Base-by-base conservation (phyloP, 2,329 filamentous ascomycete species). In the Phaeosphaeriaceae sp. region DNA sequence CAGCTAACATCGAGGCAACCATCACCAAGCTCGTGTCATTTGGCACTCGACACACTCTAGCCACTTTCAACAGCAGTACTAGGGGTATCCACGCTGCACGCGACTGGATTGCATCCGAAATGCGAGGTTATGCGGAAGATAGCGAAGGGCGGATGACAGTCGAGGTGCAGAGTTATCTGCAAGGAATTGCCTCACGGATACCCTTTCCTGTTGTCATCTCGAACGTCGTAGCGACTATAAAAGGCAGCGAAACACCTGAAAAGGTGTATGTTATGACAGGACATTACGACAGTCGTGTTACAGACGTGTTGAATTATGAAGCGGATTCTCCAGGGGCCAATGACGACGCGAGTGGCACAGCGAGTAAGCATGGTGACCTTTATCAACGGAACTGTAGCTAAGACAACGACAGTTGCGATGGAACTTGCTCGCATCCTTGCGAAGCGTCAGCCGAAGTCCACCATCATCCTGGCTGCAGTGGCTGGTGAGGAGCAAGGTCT, bases 401-500 rank as follows among this genome's bases (percentile, higher is more conserved):
- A n/a, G 15, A 53, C n/a, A 1, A 19, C 1, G 19, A 2, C 22
- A 71, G 78, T 87, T 21, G 80, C 82, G 0, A 79, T 87, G 66
- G 85, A 88, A 71, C 77, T 87, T 42, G 84, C 84, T 2, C 79
- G 85, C 11, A 76, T 86, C 45, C 76, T 84, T 57, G 80, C 85
- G 0, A 81, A 76, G 46, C 77, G 76, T 11, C 70, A 78, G 36
- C 84, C 82, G 0, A 78, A 78, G 54, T 81, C 84, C 0, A 86
- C 84, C 1, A 83, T 87, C 60, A 82, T 85, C 47, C 85, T 87
- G 51, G 84, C 79, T 2, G 84, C 85, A 3, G 83, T 85, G 1
- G 83, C 85, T 1, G 85, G 84, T 15, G 85, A 88, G 70, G 85
- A 87, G 61, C 85, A 87, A 74, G 78, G 77, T 5, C 79, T 87